Base-by-base conservation (phyloP, 2,329 filamentous ascomycete genomes). In the Cercospora janseana region DNA sequence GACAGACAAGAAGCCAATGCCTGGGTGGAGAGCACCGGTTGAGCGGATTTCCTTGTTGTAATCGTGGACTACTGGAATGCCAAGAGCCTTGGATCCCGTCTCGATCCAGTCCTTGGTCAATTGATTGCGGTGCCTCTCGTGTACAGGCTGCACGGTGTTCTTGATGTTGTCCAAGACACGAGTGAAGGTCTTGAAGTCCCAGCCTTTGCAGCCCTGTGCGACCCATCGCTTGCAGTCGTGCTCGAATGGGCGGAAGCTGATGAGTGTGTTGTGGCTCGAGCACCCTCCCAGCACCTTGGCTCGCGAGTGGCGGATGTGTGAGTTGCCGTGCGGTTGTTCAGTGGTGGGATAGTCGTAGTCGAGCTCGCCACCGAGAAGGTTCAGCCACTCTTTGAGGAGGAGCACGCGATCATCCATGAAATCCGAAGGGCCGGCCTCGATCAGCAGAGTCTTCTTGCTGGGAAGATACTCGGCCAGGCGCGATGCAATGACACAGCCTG, bases 201-300 rank as follows among this genome's bases (percentile, higher is more conserved):
- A 95, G 63, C 89, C 89, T 66, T 80, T 81, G 74, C 86, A 90
- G 54, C 90, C 90, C 65, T 88, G 76, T 24, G 80, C 80, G 64
- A 91, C 85, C 90, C 90, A 95, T 62, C 87, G 79, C 66, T 88
- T 79, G 73, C 87, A 81, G 71, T 95, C 90, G 70, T 94, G 91
- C 70, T 90, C 83, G 66, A 95, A 94, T 6, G 90, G 88, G 20
- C 89, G 82, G 80, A 95, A 95, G 13, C 87, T 93, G 70, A 95
- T 95, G 63, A 95, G 78, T 15, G 90, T 95, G 74, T 95, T 95
- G 79, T 95, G 90, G 52, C 87, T 92, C 35, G 89, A 94, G 78
- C 90, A 95, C 60, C 90, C 90, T 60, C 90, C 90, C 23, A 95
- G 80, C 29, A 95, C 89, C 76, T 95, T 95, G 57, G 90, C 90